A percentile compares a stretch with the other conserved stretches of the same genome.
Evolutionary conservation across 2,329 filamentous ascomycete genomes (phyloP).

Genomic region (Tetracladium maxilliforme): DNA sequence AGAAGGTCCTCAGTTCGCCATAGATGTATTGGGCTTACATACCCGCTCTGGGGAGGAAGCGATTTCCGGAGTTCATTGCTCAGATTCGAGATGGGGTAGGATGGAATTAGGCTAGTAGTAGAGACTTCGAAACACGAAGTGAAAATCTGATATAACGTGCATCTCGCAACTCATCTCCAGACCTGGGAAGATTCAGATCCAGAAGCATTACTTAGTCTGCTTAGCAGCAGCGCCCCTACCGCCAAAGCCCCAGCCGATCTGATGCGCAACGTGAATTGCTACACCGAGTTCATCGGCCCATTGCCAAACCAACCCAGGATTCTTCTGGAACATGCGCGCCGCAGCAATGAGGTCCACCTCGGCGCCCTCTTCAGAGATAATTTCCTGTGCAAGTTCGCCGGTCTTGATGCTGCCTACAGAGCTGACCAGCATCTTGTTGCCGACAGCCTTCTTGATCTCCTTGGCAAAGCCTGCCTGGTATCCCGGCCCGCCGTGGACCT

Average conservation of each 20-base stretch:
- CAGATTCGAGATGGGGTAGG: no score
- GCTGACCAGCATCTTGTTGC: constrained; percentile 34
- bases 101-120: no score
- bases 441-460: constrained; percentile 55
- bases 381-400: constrained; percentile 27
- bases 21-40: no score
- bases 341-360: constrained; percentile 34
- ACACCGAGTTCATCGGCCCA: constrained; percentile 38
- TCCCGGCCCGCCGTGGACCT: constrained; percentile 40
- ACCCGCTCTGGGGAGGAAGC: no score
- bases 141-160: no score
- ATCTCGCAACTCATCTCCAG: no score
- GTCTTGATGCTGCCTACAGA: constrained; percentile 33
- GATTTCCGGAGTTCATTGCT: no score
- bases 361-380: constrained; percentile 26
- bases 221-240: constrained; percentile 15
- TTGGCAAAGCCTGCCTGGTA: constrained; percentile 63
- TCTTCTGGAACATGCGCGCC: constrained; percentile 43
- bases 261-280: constrained; percentile 29
- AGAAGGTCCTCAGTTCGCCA: no score
- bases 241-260: constrained; percentile 40
- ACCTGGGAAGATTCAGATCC: no score
- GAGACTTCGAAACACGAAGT: no score
- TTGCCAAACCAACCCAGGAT: constrained; percentile 37
- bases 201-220: constrained; percentile 1